phyloP scores from a whole-genome alignment of 768 basidiomycete genomes.

The Serendipita indica region DNA sequence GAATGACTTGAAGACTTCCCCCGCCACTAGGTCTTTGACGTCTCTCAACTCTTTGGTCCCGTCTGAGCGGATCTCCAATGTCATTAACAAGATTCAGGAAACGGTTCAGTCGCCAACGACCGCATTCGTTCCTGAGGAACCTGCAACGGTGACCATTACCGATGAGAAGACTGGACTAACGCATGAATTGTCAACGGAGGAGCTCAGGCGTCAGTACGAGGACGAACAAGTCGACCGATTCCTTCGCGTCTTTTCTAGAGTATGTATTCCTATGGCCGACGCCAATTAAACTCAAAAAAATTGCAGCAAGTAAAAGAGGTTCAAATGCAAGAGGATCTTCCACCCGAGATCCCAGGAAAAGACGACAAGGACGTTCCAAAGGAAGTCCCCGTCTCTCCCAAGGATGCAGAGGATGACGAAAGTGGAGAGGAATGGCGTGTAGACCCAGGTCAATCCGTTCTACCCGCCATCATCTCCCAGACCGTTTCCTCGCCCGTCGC shows the following conservation, averaged over 20 bases:
- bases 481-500: background rate
- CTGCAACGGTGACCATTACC: background rate
- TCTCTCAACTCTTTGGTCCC: background rate
- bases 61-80: background rate
- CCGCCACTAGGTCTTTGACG: background rate
- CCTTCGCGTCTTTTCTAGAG: constrained; percentile 43
- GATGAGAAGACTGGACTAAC: background rate
- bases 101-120: constrained; percentile 1
- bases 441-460: background rate
- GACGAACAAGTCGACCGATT: constrained; percentile 50
- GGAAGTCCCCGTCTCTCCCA: constrained; percentile 20
- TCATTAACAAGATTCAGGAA: background rate
- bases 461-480: background rate
- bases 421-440: constrained; percentile 8
- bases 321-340: constrained; percentile 18
- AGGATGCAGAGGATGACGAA: constrained; percentile 15
- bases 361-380: constrained; percentile 4
- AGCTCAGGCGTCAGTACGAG: constrained; percentile 45
- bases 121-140: background rate
- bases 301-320: constrained; percentile 48
- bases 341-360: constrained; percentile 1
- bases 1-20: too few relatives aligned
- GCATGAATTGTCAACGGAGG: background rate
- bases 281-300: background rate
- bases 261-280: constrained; percentile 22